phyloP scores from a whole-genome alignment of 192 early-diverging fungal species.

The Martensiomyces pterosporus region DNA sequence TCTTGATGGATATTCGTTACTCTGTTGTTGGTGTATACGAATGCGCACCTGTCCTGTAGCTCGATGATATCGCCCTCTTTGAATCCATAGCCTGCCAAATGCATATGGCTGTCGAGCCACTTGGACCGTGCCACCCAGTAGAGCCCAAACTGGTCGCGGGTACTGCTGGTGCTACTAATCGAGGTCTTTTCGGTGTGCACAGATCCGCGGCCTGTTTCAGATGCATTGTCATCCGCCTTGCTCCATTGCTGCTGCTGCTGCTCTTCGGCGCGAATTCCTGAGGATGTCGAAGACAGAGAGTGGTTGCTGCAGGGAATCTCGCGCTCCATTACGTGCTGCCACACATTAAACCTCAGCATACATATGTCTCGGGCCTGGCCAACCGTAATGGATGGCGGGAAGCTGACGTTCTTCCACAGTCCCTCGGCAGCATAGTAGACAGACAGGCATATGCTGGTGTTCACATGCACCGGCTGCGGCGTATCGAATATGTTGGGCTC shows the following conservation, averaged over 20 bases:
- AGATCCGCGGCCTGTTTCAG: neutral
- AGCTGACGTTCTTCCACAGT: slow-evolving; percentile 22
- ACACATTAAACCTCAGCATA: slow-evolving; percentile 49
- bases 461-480: no score
- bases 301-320: slow-evolving; percentile 5
- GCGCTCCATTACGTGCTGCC: slow-evolving; percentile 32
- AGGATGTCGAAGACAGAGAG: no score
- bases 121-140: slow-evolving; percentile 36
- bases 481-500: no score
- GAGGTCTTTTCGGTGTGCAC: neutral
- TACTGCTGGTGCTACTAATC: slow-evolving; percentile 1
- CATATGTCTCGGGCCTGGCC: slow-evolving; percentile 49
- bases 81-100: slow-evolving; percentile 23
- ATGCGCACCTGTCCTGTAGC: slow-evolving; percentile 39
- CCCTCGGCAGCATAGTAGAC: slow-evolving; percentile 36
- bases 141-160: slow-evolving; percentile 38
- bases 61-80: slow-evolving; percentile 25
- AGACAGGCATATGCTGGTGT: slow-evolving; percentile 15
- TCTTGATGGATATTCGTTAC: no score
- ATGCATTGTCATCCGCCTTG: no score
- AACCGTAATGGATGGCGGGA: slow-evolving; percentile 42
- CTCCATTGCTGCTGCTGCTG: neutral
- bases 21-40: slow-evolving; percentile 9
- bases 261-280: slow-evolving; percentile 6
- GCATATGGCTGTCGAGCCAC: slow-evolving; percentile 36